These are phyloP conservation scores for Silene latifolia DNA, from an alignment of 148 eudicot species.

Conservation along the genomic window DNA sequence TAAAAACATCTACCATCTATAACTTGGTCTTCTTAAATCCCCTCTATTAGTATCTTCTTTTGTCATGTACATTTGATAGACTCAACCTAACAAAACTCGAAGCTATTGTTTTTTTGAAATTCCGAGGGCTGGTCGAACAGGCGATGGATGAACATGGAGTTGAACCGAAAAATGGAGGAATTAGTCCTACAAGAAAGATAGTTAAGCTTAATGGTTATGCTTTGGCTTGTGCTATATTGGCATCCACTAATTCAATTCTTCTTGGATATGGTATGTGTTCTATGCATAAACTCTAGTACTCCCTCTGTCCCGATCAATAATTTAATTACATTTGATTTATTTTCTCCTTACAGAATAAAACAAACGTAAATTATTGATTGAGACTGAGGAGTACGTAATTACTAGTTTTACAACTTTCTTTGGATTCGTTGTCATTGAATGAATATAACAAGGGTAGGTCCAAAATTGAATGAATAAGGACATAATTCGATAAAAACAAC, in stretches of 20 bases:
- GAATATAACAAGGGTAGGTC: background rate
- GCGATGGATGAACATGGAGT: slow-evolving; percentile 29
- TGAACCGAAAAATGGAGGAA: slow-evolving; percentile 14
- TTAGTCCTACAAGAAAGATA: slow-evolving; percentile 8
- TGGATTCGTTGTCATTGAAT: background rate
- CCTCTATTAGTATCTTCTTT: slow-evolving; percentile 2
- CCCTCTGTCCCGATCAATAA: too few species aligned
- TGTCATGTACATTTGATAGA: slow-evolving; percentile 10
- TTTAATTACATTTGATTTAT: too few species aligned
- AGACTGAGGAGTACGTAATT: too few species aligned
- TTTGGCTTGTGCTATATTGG: slow-evolving; percentile 64
- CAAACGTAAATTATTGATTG: too few species aligned
- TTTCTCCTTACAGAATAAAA: too few species aligned
- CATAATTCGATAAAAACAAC: background rate
- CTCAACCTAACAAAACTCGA: slow-evolving; percentile 7
- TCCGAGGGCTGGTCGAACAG: background rate
- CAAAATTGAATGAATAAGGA: background rate
- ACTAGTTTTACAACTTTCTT: background rate
- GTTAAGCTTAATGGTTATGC: slow-evolving; percentile 52
- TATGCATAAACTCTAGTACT: background rate
- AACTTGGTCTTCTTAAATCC: background rate
- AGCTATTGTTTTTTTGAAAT: background rate
- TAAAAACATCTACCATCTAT: background rate
- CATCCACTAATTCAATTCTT: slow-evolving; percentile 79
- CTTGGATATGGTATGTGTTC: slow-evolving; percentile 64